Conservation (phyloP, 768 basidiomycete genomes). For the Podaxis rugospora region DNA sequence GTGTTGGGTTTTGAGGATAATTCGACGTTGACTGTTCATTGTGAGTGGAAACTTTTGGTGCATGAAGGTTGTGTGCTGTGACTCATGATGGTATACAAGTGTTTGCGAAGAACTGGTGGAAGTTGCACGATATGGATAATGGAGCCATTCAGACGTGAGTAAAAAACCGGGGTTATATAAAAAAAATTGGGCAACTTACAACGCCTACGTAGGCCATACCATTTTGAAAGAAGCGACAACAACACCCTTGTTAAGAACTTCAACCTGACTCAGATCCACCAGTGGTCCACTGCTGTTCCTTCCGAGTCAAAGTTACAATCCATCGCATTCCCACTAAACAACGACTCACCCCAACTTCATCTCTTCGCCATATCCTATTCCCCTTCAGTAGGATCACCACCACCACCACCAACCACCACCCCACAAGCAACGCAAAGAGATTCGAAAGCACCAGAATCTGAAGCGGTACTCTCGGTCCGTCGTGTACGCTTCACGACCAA, state of each 20-base stretch:
- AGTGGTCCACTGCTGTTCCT: constrained; percentile 39
- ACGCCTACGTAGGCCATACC: constrained; percentile 34
- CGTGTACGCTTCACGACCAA: constrained; percentile 40
- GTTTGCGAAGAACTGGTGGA: constrained; percentile 42
- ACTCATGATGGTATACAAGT: constrained; percentile 23
- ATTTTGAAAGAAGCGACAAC: constrained; percentile 32
- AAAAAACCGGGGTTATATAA: neutral
- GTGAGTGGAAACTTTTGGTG: constrained; percentile 19
- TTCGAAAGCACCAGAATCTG: constrained; percentile 3
- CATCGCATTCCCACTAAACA: constrained; percentile 37
- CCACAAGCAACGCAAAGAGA: neutral
- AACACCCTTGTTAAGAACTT: constrained; percentile 26
- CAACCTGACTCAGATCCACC: constrained; percentile 40
- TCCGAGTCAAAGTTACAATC: constrained; percentile 36
- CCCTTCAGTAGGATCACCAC: constrained; percentile 17
- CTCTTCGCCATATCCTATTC: constrained; percentile 42
- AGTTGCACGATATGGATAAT: constrained; percentile 32
- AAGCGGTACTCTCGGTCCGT: constrained; percentile 34
- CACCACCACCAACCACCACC: too few relatives aligned
- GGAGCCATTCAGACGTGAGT: constrained; percentile 41
- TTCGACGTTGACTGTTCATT: constrained; percentile 27
- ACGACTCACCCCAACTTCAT: constrained; percentile 32
- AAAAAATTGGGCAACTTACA: neutral
- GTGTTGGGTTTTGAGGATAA: constrained; percentile 32
- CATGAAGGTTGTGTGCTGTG: neutral